These are phyloP conservation scores for Circinella minor DNA, from an alignment of 371 early-diverging fungal species.

Conservation along the genomic window DNA sequence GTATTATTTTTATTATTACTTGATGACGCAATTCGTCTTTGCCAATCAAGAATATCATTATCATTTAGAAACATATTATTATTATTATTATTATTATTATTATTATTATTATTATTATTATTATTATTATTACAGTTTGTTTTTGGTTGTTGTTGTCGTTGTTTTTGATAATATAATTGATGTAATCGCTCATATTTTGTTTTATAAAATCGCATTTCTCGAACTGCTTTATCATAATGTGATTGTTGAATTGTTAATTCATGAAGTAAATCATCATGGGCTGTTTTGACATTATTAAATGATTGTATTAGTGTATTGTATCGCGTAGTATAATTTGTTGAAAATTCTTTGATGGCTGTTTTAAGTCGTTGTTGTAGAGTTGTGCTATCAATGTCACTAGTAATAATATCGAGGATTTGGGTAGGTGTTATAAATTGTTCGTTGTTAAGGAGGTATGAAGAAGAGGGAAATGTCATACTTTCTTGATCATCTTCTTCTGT, in stretches of 20 bases:
- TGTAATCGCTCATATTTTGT: constrained; percentile 10
- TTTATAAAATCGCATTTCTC: constrained; percentile 22
- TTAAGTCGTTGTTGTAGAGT: background rate
- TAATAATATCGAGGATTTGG: background rate
- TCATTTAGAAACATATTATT: background rate
- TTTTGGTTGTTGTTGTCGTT: background rate
- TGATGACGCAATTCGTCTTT: background rate
- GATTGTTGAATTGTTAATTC: background rate
- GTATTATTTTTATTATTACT: background rate
- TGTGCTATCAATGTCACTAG: background rate
- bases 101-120: too few species aligned
- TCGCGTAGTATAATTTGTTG: background rate
- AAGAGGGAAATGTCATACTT: too few species aligned
- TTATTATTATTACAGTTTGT: background rate
- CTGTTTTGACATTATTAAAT: background rate
- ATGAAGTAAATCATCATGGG: background rate
- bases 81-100: too few species aligned
- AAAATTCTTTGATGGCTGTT: background rate
- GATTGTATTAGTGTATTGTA: background rate
- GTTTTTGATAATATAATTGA: background rate
- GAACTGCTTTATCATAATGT: constrained; percentile 24
- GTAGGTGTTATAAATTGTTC: background rate
- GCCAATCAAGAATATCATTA: background rate
- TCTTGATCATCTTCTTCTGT: too few species aligned
- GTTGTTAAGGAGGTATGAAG: too few species aligned